phyloP scores from a whole-genome alignment of 257 asterid genomes.

The Solanum corneliomulleri region DNA sequence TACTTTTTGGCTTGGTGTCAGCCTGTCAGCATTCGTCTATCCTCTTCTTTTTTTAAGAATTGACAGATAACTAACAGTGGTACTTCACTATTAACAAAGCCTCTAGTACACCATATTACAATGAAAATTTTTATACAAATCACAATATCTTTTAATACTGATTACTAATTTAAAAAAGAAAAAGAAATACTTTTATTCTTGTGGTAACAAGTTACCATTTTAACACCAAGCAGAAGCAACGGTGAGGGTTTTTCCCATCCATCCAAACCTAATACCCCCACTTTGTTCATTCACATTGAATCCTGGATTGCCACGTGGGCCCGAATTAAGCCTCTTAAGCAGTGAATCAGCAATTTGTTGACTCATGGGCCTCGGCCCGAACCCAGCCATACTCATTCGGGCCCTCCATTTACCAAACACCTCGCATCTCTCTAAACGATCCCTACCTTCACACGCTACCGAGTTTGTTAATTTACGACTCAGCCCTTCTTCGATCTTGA shows the following conservation, averaged over 20 bases:
- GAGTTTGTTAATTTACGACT: constrained; percentile 59
- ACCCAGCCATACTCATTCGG: constrained; percentile 81
- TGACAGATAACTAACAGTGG: not conserved
- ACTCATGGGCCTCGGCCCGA: constrained; percentile 36
- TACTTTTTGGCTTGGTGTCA: not conserved
- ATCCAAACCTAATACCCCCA: constrained; percentile 71
- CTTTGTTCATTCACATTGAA: constrained; percentile 49
- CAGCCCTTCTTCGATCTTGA: constrained; percentile 60
- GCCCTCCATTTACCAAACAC: constrained; percentile 89
- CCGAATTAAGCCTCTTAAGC: constrained; percentile 37
- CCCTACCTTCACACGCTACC: constrained; percentile 84
- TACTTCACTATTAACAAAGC: not conserved
- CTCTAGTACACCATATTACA: not conserved
- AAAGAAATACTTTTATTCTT: not conserved
- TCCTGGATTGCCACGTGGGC: constrained; percentile 81
- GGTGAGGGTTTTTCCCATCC: constrained; percentile 76
- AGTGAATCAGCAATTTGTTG: constrained; percentile 42
- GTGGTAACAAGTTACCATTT: constrained; percentile 27
- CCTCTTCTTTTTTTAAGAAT: not conserved
- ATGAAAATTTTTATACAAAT: not conserved
- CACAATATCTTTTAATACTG: not conserved
- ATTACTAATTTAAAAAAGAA: not conserved
- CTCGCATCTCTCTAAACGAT: constrained; percentile 78
- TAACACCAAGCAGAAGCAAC: constrained; percentile 85
- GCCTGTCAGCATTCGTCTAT: not conserved